Evolutionary conservation across 495 filamentous ascomycete species (phyloP), one percentile per base, ranked within the genome.

Genomic region (Xylaria acuta): DNA sequence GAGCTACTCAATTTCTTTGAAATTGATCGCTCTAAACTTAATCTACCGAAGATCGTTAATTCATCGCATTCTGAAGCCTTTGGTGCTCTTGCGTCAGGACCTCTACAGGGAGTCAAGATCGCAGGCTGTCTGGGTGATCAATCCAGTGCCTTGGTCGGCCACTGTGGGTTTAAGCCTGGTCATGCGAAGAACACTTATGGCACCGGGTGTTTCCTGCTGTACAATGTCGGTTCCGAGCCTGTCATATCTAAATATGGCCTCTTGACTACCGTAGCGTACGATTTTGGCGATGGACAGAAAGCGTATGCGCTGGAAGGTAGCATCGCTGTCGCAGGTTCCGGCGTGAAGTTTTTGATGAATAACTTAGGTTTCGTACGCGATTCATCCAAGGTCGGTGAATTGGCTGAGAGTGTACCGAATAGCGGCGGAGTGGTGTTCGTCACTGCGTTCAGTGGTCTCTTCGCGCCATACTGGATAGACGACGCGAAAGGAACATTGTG

Each of bases 401-500:
- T 97, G 58, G 95, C 95, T 11, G 89, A 87, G 64, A 92, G 88
- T 1, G 95, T 97, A 1, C 79, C 90, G n/a, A 93, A 98, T 75
- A 97, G 90, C 71, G 95, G 95, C 72, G 95, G 95, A 32, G 93
- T 95, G 47, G 88, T 97, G 7, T 98, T 98, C 77, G 95, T 98
- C 60, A 97, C 95, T 40, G 95, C 95, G 1, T 98, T 98, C 80
- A 96, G 93, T 84, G 95, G 95, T 72, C 86, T 98, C 1, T 97
- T 97, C 80, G 95, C 95, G 22, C 95, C 95, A n/a, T 97, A 97
- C 80, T 98, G 95, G 95, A 97, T 97, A 73, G 95, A 97, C 80
- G 94, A 97, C 82, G 94, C 94, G 41, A 91, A 94, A 81, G 95
- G 95, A 65, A 97, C 95, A 1, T 89, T 96, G 27, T 95, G 91